Evolutionary conservation across 2,329 filamentous ascomycete species (phyloP).

Genomic region (Fusarium algeriense): DNA sequence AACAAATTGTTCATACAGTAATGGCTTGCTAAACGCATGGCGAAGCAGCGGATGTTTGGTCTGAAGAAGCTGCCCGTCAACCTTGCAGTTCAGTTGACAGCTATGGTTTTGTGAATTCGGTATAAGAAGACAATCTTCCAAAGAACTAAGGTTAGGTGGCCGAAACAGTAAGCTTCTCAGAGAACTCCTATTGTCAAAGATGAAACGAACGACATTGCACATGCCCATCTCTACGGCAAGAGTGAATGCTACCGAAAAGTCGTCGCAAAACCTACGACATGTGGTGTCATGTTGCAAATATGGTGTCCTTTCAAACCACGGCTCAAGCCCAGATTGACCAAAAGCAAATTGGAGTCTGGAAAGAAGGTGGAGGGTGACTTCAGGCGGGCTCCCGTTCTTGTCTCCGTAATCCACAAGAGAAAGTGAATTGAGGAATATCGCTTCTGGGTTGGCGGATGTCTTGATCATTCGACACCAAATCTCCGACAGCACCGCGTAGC

Average conservation of each 20-base stretch:
- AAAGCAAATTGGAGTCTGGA: neutral
- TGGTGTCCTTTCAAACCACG: no score
- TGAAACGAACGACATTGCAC: accelerated
- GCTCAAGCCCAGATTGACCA: no score
- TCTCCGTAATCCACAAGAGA: neutral
- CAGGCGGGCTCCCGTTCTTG: neutral
- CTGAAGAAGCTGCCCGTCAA: accelerated
- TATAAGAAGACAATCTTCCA: neutral
- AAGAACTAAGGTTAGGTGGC: neutral
- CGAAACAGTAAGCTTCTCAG: neutral
- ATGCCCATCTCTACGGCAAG: neutral
- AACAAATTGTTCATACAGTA: no score
- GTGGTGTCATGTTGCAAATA: neutral
- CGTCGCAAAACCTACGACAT: neutral
- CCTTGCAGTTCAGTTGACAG: no score
- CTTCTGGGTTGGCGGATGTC: accelerated
- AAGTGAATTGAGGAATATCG: neutral
- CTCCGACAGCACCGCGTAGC: neutral
- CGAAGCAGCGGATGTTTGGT: accelerated
- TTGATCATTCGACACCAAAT: neutral
- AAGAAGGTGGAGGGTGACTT: neutral
- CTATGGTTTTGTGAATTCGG: no score
- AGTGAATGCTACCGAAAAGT: neutral
- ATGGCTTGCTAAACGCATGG: no score
- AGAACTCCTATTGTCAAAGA: neutral